A percentile compares a stretch with the other conserved stretches of the same genome.
Evolutionary conservation across 1,139 yeast genomes (phyloP).

Genomic region (Meyerozyma athensensis): DNA sequence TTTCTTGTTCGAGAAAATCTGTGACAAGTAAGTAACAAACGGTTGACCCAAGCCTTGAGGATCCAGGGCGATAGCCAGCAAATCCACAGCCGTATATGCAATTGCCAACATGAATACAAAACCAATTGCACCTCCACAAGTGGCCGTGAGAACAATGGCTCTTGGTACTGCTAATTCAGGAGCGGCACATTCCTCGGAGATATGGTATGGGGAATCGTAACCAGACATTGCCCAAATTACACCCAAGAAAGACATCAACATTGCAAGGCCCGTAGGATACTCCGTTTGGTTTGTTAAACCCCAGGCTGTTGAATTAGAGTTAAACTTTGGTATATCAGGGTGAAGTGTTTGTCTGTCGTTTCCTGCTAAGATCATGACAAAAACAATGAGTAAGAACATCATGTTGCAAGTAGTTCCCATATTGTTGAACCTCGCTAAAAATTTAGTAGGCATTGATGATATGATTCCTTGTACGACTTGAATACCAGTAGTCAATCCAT

Average conservation of each 20-base stretch:
- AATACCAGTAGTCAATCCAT: constrained; percentile 48
- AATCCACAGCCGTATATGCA: constrained; percentile 57
- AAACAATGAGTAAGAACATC: constrained; percentile 49
- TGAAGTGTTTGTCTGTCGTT: constrained; percentile 35
- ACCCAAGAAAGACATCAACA: constrained; percentile 58
- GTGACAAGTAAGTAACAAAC: constrained; percentile 53
- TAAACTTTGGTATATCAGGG: constrained; percentile 39
- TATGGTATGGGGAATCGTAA: constrained; percentile 69
- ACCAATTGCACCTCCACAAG: constrained; percentile 58
- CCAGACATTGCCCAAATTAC: constrained; percentile 78
- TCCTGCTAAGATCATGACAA: constrained; percentile 54
- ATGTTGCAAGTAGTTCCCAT: constrained; percentile 50
- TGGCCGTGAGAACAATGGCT: constrained; percentile 63
- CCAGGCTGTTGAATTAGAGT: constrained; percentile 52
- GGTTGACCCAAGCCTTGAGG: constrained; percentile 61
- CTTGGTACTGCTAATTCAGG: constrained; percentile 63
- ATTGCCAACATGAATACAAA: constrained; percentile 61
- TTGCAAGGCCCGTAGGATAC: constrained; percentile 61
- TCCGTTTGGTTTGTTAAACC: constrained; percentile 56
- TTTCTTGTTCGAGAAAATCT: constrained; percentile 37
- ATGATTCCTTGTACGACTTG: constrained; percentile 47
- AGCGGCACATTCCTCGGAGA: constrained; percentile 67
- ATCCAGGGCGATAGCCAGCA: constrained; percentile 46
- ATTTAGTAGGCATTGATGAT: constrained; percentile 49
- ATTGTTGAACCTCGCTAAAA: constrained; percentile 53